Percentiles rank a stretch among this genome's conserved stretches.
Conservation (phyloP, 228 moss, liverwort and hornwort genomes). For the Sphagnum magellanicum region DNA sequence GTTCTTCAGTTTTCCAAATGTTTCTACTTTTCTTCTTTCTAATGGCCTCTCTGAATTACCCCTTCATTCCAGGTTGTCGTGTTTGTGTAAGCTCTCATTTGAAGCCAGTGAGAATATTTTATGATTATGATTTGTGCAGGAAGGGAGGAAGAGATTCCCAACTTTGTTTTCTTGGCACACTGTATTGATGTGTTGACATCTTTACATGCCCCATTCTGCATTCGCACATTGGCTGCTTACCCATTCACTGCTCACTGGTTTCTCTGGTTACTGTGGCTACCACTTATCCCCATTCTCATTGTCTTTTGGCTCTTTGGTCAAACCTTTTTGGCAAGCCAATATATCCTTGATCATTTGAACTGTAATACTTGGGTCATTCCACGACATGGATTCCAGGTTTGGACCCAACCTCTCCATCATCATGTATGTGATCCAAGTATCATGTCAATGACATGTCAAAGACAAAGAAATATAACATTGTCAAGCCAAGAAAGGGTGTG, state of each 20-base stretch:
- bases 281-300: not conserved
- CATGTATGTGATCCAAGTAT: too few relatives aligned
- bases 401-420: too few relatives aligned
- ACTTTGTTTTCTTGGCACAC: constrained; percentile 85
- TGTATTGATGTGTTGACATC: constrained; percentile 76
- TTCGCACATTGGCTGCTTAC: constrained; percentile 55
- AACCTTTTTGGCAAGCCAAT: constrained; percentile 58
- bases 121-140: constrained; percentile 7
- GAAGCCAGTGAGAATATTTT: too few relatives aligned
- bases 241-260: constrained; percentile 60
- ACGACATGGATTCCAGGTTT: constrained; percentile 83
- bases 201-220: constrained; percentile 65
- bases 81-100: too few relatives aligned
- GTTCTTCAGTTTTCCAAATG: too few relatives aligned
- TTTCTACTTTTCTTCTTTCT: too few relatives aligned
- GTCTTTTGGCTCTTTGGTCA: constrained; percentile 40
- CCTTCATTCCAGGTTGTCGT: too few relatives aligned
- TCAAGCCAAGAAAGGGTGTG: too few relatives aligned
- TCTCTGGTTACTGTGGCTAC: constrained; percentile 30
- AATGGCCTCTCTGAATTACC: too few relatives aligned
- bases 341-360: constrained; percentile 40
- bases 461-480: too few relatives aligned
- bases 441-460: too few relatives aligned
- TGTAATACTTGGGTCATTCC: constrained; percentile 85
- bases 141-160: constrained; percentile 37